phyloP scores from a whole-genome alignment of 2,329 filamentous ascomycete genomes.

The Monosporascus sp. region DNA sequence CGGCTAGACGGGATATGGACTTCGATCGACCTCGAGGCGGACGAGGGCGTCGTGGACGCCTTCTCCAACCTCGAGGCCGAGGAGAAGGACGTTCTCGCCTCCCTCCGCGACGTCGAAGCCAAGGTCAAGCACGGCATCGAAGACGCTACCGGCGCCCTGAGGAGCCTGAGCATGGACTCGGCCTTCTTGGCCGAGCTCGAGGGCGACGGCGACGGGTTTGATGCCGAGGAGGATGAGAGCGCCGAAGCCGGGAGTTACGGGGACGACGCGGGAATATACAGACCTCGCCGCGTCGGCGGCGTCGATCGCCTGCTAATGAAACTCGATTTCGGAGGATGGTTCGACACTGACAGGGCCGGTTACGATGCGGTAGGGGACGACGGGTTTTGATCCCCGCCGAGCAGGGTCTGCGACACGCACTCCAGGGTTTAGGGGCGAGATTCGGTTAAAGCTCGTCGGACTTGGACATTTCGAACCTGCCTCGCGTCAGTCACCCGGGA shows the following conservation, averaged over 20 bases:
- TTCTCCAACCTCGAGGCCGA: slow-evolving; percentile 68
- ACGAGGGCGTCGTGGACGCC: slow-evolving; percentile 75
- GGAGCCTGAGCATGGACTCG: slow-evolving; percentile 39
- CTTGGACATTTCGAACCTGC: too few relatives aligned
- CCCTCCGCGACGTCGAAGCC: slow-evolving; percentile 59
- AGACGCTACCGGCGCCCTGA: slow-evolving; percentile 54
- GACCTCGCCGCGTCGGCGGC: slow-evolving; percentile 68
- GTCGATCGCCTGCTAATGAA: slow-evolving; percentile 89
- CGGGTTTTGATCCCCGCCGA: neutral
- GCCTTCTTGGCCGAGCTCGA: slow-evolving; percentile 42
- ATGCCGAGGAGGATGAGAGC: neutral
- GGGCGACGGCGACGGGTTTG: slow-evolving; percentile 12
- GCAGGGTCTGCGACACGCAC: too few relatives aligned
- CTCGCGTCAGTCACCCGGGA: too few relatives aligned
- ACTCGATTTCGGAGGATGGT: slow-evolving; percentile 66
- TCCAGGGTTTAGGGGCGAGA: too few relatives aligned
- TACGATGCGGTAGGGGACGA: neutral
- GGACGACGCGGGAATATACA: slow-evolving; percentile 39
- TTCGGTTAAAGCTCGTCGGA: too few relatives aligned
- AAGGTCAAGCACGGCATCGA: slow-evolving; percentile 64
- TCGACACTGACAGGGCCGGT: slow-evolving; percentile 29
- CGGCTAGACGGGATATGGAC: slow-evolving; percentile 73
- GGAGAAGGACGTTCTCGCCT: slow-evolving; percentile 60
- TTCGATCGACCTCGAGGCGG: slow-evolving; percentile 72
- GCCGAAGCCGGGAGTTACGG: slow-evolving; percentile 16